Base-by-base conservation (phyloP, 73 alveolate genomes). In the Diophrys sp. region DNA sequence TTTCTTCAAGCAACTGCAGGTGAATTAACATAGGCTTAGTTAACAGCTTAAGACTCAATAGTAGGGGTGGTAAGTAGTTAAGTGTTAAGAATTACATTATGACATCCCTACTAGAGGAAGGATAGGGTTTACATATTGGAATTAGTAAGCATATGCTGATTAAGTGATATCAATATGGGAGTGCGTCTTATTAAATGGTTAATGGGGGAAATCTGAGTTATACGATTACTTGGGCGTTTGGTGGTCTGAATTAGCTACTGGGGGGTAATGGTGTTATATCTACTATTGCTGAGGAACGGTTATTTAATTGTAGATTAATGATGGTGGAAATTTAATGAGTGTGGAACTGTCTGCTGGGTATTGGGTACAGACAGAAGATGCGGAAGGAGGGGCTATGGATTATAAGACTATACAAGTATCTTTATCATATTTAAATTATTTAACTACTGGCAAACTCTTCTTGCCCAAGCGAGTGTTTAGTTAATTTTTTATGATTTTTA, bases 301-400 rank as follows among this genome's bases (percentile, higher is more conserved):
- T n/a, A 25, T 68, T 31, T 2, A 14, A 28, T 23, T 68, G 26
- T 25, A 25, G 5, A 2, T 68, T 27, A 23, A 25, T 28, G 29
- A 23, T n/a, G 29, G 2, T n/a, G 29, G 23, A 68, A 68, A 68
- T 31, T 55, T 55, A 23, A 68, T 68, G 31, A 26, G 56, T 1
- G 29, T 31, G 25, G 75, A 44, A 1, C 75, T 55, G 1, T 68
- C 23, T 26, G 8, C 75, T 18, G 75, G 75, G 44, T 68, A 25
- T 68, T 25, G 25, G 25, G 26, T 68, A 2, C 29, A 68, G 54
- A 68, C 75, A 2, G 75, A 68, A 28, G 54, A 68, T 28, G 56
- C 23, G 26, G 1, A n/a, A 2, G 75, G 75, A 28, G 75, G 75
- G 2, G 2, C 29, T 18, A 68, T 68, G 23, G 75, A 68, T 31